Percentiles rank a stretch among this genome's conserved stretches.
Evolutionary conservation across 2,329 filamentous ascomycete species (phyloP).

Genomic region (Monosporascus sp.): DNA sequence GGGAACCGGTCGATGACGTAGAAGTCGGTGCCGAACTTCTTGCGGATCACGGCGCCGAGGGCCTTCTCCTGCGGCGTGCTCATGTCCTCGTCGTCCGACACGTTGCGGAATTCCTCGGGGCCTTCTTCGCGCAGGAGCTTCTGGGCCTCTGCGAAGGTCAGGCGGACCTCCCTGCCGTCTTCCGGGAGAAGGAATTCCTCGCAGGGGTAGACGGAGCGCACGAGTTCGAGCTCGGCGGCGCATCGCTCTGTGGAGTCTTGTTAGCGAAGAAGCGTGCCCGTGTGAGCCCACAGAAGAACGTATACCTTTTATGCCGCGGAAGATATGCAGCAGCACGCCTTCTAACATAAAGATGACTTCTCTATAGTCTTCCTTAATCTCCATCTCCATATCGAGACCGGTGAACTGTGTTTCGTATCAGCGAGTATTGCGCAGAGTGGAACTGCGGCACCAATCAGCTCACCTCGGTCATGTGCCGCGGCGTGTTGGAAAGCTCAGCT

Average conservation of each 20-base stretch:
- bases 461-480: slow-evolving; percentile 76
- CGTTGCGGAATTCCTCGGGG: slow-evolving; percentile 59
- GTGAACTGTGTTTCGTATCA: slow-evolving; percentile 52
- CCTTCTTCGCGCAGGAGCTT: slow-evolving; percentile 72
- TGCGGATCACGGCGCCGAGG: slow-evolving; percentile 78
- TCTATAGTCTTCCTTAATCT: slow-evolving; percentile 72
- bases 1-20: slow-evolving; percentile 98
- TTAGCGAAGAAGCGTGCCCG: neutral
- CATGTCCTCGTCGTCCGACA: slow-evolving; percentile 74
- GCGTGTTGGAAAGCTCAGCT: slow-evolving; percentile 81
- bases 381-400: slow-evolving; percentile 86
- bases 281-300: slow-evolving; percentile 3
- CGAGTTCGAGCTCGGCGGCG: slow-evolving; percentile 64
- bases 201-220: slow-evolving; percentile 70
- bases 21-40: slow-evolving; percentile 93
- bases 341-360: slow-evolving; percentile 71
- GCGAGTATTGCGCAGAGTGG: slow-evolving; percentile 4
- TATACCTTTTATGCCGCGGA: slow-evolving; percentile 58
- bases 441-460: slow-evolving; percentile 4
- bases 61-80: slow-evolving; percentile 78
- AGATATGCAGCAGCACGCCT: slow-evolving; percentile 71
- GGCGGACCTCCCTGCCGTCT: slow-evolving; percentile 66
- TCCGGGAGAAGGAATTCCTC: slow-evolving; percentile 72
- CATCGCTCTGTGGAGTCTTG: slow-evolving; percentile 43
- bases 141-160: slow-evolving; percentile 75